Evolutionary conservation across 768 basidiomycete species (phyloP), one percentile per base, ranked within the genome.

Genomic region (Cantharellus cinnabarinus): DNA sequence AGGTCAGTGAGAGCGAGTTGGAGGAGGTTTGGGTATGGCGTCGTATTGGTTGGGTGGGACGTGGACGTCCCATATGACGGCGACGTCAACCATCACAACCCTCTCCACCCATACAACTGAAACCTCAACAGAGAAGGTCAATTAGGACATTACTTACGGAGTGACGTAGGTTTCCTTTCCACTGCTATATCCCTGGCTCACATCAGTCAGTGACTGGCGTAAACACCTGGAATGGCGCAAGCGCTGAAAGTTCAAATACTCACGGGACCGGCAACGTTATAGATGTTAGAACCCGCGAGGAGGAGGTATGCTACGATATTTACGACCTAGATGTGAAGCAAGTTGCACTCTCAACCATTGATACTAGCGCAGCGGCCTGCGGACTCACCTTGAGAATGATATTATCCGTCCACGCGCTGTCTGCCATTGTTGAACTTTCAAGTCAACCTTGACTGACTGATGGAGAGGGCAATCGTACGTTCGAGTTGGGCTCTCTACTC

Each of bases 101-200:
- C 10, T 10, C 44, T 10, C 10, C 44, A 29, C 44, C 44, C 44
- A 48, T 1, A 29, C 10, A 29, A 10, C 44, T 48, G 10, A 10
- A 48, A 29, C 29, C 29, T 48, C 44, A 10, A 48, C 10, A 48
- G 10, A 48, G 20, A 1, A 29, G 20, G 20, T 29, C 44, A 48
- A 10, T 29, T 10, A 48, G 29, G 29, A 48, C 14, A 37, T 7
- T 37, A 10, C 52, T 14, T 54, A 54, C 52, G 94, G 94, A 1
- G 91, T 95, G 60, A 98, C 73, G 70, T 91, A 97, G 0, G 93
- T 95, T 64, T 85, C 82, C 68, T 89, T 89, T 51, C 79, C 81
- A 63, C 74, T 70, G 67, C 75, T 79, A 48, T 10, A 48, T 29
- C 29, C 44, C 44, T 10, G 44, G 44, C 44, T 10, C 10, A 29